These are phyloP conservation scores for Hibiscus syriacus DNA, from an alignment of 345 rosid genomes.

Conservation along the genomic window DNA sequence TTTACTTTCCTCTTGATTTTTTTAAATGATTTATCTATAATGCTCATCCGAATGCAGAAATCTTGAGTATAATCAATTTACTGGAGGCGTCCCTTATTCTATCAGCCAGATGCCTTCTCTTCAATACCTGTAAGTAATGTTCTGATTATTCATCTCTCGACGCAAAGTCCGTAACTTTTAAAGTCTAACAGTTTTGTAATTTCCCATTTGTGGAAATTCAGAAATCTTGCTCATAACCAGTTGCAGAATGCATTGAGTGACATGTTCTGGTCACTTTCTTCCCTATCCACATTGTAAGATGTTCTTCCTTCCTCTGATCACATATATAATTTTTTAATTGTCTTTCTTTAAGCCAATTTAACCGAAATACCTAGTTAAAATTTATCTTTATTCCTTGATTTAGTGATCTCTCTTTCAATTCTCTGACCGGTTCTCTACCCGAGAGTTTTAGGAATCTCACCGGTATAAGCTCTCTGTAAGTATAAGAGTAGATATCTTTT, in stretches of 20 bases:
- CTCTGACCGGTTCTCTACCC: constrained; percentile 67
- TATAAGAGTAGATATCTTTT: constrained; percentile 11
- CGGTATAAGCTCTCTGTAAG: constrained; percentile 63
- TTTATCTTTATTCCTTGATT: constrained; percentile 17
- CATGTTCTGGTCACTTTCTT: constrained; percentile 61
- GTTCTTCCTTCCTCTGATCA: not conserved
- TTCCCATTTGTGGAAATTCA: constrained; percentile 25
- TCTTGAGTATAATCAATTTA: constrained; percentile 69
- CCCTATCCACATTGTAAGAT: constrained; percentile 76
- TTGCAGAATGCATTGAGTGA: constrained; percentile 48
- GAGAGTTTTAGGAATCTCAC: constrained; percentile 55
- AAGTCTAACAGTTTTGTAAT: not conserved
- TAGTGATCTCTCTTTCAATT: constrained; percentile 89
- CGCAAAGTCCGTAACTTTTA: constrained; percentile 5
- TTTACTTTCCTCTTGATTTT: not conserved
- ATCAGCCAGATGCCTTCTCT: constrained; percentile 50
- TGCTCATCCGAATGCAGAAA: constrained; percentile 45
- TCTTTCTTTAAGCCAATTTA: constrained; percentile 7
- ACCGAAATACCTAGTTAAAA: not conserved
- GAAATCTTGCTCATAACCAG: constrained; percentile 82
- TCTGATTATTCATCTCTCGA: constrained; percentile 11
- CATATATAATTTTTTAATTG: not conserved
- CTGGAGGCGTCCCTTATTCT: constrained; percentile 44
- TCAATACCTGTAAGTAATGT: constrained; percentile 65
- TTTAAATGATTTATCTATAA: not conserved